Base-by-base conservation (phyloP, 805 yeast species). In the Lachancea waltii region DNA sequence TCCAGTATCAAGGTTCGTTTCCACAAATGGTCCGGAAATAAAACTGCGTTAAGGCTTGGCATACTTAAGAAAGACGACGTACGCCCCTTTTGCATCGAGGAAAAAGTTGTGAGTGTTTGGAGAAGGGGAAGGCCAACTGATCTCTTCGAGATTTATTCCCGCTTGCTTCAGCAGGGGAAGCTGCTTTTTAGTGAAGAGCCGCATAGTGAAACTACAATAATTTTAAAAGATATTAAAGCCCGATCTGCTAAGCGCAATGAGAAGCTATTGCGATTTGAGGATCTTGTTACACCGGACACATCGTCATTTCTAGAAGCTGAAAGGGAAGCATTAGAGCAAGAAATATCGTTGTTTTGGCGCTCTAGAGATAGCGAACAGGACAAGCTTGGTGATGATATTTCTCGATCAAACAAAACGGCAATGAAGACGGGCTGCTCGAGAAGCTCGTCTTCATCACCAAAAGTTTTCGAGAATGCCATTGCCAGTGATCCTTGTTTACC, bases 101-200 rank as follows among this genome's bases (percentile, higher is more conserved):
- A 38, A 11, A 45, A 46, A 19, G 32, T 49, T 3, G 35, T 48
- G 6, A 47, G 50, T 7, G 42, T 49, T 8, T 49, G 53, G 53
- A 47, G 41, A 22, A 40, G 34, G 5, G 43, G 44, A 2, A 35
- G 32, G 5, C 48, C 46, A 17, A 41, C 37, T 21, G 41, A 43
- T 10, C 37, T 24, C 24, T 40, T 48, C 26, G 25, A 33, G 13
- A 19, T 17, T 18, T 33, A 38, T 14, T 16, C 37, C 4, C 9
- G 29, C 8, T 16, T 31, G 19, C 21, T 37, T 5, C 19, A 15
- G 10, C 8, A 13, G 24, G 37, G 37, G 9, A 26, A 16, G 21
- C 25, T 24, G 15, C 17, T 25, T 6, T 13, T 24, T n/a, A 20
- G 18, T 15, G 10, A 26, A 11, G 25, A 24, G 13, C 13, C 16